Base-by-base conservation (phyloP, 2,329 filamentous ascomycete genomes). In the Fusarium cicatricum region DNA sequence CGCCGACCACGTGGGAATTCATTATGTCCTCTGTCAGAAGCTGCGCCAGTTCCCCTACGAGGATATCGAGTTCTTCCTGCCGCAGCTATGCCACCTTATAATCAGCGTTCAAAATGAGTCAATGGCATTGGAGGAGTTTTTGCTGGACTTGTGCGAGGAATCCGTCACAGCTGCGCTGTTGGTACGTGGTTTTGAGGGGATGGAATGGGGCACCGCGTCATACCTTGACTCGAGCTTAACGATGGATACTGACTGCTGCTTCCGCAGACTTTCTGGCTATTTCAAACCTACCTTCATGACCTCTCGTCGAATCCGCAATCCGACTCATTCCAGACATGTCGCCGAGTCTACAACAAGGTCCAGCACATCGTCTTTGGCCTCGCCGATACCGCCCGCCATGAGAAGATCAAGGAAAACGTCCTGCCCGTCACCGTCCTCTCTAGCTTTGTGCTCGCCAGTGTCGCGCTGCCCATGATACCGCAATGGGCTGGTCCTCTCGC, bases 41-140 rank as follows among this genome's bases (percentile, higher is more conserved):
- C 83, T 95, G 72, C 90, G 91, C 72, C 90, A 91, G 76, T 95
- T 95, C 73, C 90, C 89, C 63, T 95, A 94, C 78, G 90, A 92
- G 80, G 90, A 95, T 77, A 93, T 95, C 73, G 91, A 95, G 77
- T 95, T 95, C 86, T 95, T 94, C 81, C 84, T 95, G 43, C 91
- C 91, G 60, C 90, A 92, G 80, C 80, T 95, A 80, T 95, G 91
- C 74, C 91, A 95, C 78, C 86, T 95, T 62, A 87, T 93, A 77
- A 90, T 95, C 71, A 93, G 90, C 76, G 85, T 94, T 74, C 87
- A 94, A 80, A 95, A 94, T 77, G 91, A 95, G 80, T 94, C 90
- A 66, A 93, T 95, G 90, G 91, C 91, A 42, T 76, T 95, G 75
- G 91, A 95, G 77, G 91, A 95, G 78, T 95, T 94, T 72, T 83